Evolutionary conservation across 257 asterid species (phyloP), one percentile per base, ranked within the genome.

Genomic region (Haberlea rhodopensis): DNA sequence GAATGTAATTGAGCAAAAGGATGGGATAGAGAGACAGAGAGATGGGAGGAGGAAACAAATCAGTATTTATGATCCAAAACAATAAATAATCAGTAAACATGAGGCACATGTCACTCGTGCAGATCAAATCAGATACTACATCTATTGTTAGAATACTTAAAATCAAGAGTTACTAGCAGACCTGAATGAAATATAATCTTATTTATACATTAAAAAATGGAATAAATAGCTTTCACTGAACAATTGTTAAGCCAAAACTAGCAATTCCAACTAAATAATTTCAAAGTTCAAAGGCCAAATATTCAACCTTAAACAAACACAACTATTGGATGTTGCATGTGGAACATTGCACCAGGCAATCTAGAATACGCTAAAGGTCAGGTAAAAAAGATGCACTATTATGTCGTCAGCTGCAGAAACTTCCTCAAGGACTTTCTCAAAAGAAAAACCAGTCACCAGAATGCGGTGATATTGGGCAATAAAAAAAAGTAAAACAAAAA

Each of bases 361-460:
- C 64, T 28, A 55, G 32, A 53, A 43, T 27, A n/a, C 40, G 66
- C 40, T 54, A 23, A 37, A 28, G 37, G 45, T 18, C 52, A 11
- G 58, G 53, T 48, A 57, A 8, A n/a, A 62, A n/a, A 53, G 23
- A 46, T 6, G 66, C 45, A 45, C 53, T 6, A 40, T 63, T 57
- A 22, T 20, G 48, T 29, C 6, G 66, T 31, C 20, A 34, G 26
- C 25, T 69, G 34, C 13, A 18, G 52, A 34, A 37, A 59, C 64
- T 10, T 65, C 57, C 62, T 53, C 69, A 49, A 75, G 53, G 37
- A 60, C 57, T 69, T 53, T 24, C 70, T 63, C 21, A 52, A 32
- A 65, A 16, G 24, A 53, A 59, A 55, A 53, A 28, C 11, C 27
- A 48, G n/a, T 60, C 51, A 62, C 51, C 37, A 61, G 25, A 70